These are phyloP conservation scores for Alternaria sp. DNA, from an alignment of 2,329 filamentous ascomycete species.

Conservation along the genomic window DNA sequence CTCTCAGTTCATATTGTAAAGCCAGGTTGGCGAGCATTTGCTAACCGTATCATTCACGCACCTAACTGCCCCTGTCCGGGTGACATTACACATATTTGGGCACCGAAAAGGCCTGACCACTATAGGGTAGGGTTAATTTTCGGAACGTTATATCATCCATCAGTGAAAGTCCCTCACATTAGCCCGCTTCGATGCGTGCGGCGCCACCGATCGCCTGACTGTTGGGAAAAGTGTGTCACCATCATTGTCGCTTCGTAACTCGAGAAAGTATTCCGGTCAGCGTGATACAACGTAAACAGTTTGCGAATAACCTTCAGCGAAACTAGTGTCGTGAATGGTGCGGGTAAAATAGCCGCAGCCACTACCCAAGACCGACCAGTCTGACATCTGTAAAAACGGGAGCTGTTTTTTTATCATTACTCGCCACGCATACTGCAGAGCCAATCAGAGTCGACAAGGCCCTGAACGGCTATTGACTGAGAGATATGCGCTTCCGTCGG, in stretches of 20 bases:
- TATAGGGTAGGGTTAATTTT: neutral
- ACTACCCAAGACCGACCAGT: neutral
- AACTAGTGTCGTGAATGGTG: neutral
- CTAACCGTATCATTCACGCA: neutral
- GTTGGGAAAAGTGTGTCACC: slow-evolving; percentile 7
- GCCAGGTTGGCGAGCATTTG: too few species aligned
- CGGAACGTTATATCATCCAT: neutral
- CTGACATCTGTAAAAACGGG: neutral
- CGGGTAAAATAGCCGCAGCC: slow-evolving; percentile 1
- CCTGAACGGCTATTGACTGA: neutral
- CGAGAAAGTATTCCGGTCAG: slow-evolving; percentile 8
- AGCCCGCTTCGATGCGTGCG: neutral
- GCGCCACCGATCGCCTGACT: neutral
- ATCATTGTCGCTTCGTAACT: neutral
- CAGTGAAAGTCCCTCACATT: neutral
- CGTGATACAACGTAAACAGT: slow-evolving; percentile 19
- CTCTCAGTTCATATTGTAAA: neutral
- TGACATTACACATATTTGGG: neutral
- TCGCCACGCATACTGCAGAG: neutral
- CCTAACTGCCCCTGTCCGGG: neutral
- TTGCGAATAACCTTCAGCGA: slow-evolving; percentile 19
- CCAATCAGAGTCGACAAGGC: neutral
- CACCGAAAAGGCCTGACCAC: neutral
- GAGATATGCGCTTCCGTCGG: neutral
- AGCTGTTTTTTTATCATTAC: neutral